Conservation (phyloP, 2,329 filamentous ascomycete species). For the Trichophyton equinum region DNA sequence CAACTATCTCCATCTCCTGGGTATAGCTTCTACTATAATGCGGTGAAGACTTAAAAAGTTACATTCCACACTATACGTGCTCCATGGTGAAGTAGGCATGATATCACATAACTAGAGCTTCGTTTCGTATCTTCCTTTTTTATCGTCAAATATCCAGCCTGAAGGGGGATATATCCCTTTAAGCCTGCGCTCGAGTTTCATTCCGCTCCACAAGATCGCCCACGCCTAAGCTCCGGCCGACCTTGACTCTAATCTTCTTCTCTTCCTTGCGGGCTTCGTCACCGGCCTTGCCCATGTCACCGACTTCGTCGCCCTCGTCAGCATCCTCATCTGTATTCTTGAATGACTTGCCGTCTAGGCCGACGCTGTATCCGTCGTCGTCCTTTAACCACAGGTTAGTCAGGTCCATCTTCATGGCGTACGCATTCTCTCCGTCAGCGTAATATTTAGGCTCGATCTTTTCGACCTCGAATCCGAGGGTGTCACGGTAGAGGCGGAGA, state of each 20-base stretch:
- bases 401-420: conserved; percentile 83
- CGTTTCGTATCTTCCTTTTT: background rate
- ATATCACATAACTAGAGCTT: background rate
- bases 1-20: background rate
- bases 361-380: conserved; percentile 31
- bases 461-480: conserved; percentile 75
- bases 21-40: no score
- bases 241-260: conserved; percentile 71
- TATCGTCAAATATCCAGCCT: no score
- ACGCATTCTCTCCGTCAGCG: conserved; percentile 93
- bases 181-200: conserved; percentile 22
- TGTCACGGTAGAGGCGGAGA: conserved; percentile 82
- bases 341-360: conserved; percentile 20
- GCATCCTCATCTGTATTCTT: conserved; percentile 41
- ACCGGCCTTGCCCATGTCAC: conserved; percentile 46
- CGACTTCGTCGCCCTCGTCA: conserved; percentile 61
- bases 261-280: conserved; percentile 41
- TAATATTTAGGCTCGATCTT: conserved; percentile 52
- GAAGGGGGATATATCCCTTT: background rate
- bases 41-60: no score
- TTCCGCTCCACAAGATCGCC: conserved; percentile 44
- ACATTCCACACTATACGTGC: background rate
- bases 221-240: conserved; percentile 68
- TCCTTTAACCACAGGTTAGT: conserved; percentile 36
- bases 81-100: background rate